These are phyloP conservation scores for Curvularia eragrostidis DNA, from an alignment of 2,329 filamentous ascomycete genomes.

Conservation along the genomic window DNA sequence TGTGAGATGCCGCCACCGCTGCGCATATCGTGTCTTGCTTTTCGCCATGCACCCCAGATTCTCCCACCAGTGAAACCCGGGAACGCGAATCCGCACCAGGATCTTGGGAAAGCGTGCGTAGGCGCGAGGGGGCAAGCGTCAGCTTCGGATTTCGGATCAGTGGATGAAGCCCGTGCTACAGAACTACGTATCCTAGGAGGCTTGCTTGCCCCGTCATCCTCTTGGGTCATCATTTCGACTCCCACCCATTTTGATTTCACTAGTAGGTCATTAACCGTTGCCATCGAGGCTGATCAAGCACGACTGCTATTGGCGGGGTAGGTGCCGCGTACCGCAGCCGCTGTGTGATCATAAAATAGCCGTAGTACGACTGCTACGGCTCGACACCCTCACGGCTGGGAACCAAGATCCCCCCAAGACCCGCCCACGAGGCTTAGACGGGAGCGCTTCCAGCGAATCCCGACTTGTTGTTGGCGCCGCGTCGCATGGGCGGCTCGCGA, in stretches of 20 bases:
- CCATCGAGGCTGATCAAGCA: slow-evolving; percentile 18
- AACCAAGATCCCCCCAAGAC: slow-evolving; percentile 10
- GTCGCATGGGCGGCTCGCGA: slow-evolving; percentile 21
- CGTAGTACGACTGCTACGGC: slow-evolving; percentile 15
- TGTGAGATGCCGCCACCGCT: background rate
- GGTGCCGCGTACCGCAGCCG: slow-evolving; percentile 20
- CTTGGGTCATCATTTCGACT: slow-evolving; percentile 11
- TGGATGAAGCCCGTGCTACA: slow-evolving; percentile 16
- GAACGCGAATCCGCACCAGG: slow-evolving; percentile 10
- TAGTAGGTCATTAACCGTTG: slow-evolving; percentile 13
- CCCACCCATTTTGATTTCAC: slow-evolving; percentile 12
- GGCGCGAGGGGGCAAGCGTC: slow-evolving; percentile 1
- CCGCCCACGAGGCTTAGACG: slow-evolving; percentile 13
- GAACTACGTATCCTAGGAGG: slow-evolving; percentile 7
- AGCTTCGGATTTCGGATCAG: slow-evolving; percentile 25
- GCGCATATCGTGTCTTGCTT: slow-evolving; percentile 2
- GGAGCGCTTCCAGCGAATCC: slow-evolving; percentile 12
- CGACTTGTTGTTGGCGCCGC: slow-evolving; percentile 16
- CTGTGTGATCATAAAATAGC: slow-evolving; percentile 18
- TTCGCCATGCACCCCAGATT: slow-evolving; percentile 18
- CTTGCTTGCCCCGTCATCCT: slow-evolving; percentile 15
- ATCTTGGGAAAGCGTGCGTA: slow-evolving; percentile 4
- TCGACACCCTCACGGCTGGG: slow-evolving; percentile 22
- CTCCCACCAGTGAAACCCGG: slow-evolving; percentile 18
- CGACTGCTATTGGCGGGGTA: background rate